Evolutionary conservation across 2,329 filamentous ascomycete genomes (phyloP), one percentile per base, ranked within the genome.

Genomic region (Colletotrichum sp.): DNA sequence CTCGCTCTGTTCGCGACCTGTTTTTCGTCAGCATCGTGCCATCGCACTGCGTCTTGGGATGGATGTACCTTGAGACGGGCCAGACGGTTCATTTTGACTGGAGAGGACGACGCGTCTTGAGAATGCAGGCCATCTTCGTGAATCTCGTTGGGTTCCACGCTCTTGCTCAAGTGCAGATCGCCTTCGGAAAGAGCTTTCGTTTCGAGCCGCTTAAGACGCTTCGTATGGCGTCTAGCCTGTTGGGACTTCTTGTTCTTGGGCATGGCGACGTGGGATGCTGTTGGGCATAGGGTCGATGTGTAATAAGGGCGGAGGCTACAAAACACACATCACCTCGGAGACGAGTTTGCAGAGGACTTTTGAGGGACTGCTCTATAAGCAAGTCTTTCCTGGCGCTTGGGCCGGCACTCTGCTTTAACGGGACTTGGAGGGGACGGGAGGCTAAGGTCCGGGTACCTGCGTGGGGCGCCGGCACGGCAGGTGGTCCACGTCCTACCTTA

Each of bases 131-230:
- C 38, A 48, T 48, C 0, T 6, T 48, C 2, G 3, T 6, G 38
- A 0, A 1, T 48, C 18, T n/a, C 3, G 18, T n/a, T 48, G 6
- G 38, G 18, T 12, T 0, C 9, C 1, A 48, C 8, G 16, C 0
- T 43, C 5, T n/a, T n/a, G 38, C 18, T 48, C 9, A 48, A 12
- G 38, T 48, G 9, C 9, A 12, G 9, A 0, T 48, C 18, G 38
- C 18, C 18, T 7, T n/a, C 38, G 1, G 38, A 7, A 7, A n/a
- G 9, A 48, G 18, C 38, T 4, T 48, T 12, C 18, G 12, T 48
- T 0, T 48, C 3, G 38, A 48, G 38, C 18, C 38, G 18, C 6
- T n/a, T n/a, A 0, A 48, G 38, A 48, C 0, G 38, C 18, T 48
- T 48, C 18, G 38, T 9, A 48, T n/a, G 38, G 9, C 38, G 38